Percentiles rank a stretch among this genome's conserved stretches.
These are phyloP conservation scores for Acmispon strigosus DNA, from an alignment of 306 rosid species.

Conservation along the genomic window DNA sequence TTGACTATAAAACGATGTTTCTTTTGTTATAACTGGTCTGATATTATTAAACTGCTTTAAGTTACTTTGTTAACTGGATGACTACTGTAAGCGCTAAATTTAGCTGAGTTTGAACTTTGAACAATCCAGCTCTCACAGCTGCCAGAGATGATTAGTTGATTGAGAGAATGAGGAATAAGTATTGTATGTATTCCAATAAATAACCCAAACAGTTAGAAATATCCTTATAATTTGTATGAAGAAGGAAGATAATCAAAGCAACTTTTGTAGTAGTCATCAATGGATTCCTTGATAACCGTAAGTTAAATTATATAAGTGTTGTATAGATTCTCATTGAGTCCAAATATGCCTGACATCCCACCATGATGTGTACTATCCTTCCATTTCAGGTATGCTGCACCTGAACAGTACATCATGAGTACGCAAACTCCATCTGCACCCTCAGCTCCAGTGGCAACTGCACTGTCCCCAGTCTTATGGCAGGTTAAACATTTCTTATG, in stretches of 20 bases:
- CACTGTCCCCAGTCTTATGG: conserved; percentile 97
- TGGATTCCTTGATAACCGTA: not conserved
- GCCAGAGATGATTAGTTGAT: not conserved
- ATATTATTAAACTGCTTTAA: not conserved
- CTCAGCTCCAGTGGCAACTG: conserved; percentile 93
- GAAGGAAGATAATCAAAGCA: not conserved
- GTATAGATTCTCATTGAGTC: not conserved
- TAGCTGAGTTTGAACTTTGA: conserved; percentile 5
- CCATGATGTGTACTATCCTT: not conserved
- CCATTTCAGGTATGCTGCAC: conserved; percentile 80
- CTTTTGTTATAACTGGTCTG: not conserved
- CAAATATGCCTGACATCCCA: not conserved
- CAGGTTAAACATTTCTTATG: conserved; percentile 45
- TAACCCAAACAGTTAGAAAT: not conserved
- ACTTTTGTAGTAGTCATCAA: not conserved
- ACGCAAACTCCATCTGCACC: conserved; percentile 98
- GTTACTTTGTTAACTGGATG: not conserved
- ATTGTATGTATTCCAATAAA: not conserved
- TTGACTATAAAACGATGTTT: not conserved
- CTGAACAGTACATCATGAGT: conserved; percentile 98
- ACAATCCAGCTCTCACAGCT: not conserved
- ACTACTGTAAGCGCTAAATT: not conserved
- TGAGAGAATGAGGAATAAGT: not conserved
- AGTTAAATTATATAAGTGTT: not conserved
- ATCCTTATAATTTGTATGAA: not conserved